A percentile compares a stretch with the other conserved stretches of the same genome.
These are phyloP conservation scores for Zymoseptoria brevis DNA, from an alignment of 2,329 filamentous ascomycete genomes.

Conservation along the genomic window DNA sequence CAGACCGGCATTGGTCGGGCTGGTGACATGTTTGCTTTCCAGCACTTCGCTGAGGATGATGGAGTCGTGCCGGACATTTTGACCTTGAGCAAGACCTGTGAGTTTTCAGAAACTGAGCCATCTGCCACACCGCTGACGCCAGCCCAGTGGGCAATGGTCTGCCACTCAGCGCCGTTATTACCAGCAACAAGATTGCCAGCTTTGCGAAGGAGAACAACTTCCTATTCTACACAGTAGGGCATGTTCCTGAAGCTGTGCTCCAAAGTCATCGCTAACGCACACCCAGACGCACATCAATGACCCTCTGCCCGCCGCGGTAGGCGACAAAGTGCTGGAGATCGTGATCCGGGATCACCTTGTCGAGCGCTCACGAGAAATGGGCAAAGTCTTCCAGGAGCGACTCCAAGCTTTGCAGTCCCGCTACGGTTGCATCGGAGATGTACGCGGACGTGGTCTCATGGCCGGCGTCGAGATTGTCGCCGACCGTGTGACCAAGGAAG, in stretches of 20 bases:
- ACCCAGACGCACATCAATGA: conserved; percentile 27
- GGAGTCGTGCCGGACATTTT: conserved; percentile 45
- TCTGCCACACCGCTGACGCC: conserved; percentile 52
- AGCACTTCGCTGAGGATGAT: conserved; percentile 35
- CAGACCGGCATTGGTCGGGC: conserved; percentile 51
- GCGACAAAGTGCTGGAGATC: conserved; percentile 27
- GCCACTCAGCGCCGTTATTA: conserved; percentile 24
- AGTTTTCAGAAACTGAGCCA: conserved; percentile 36
- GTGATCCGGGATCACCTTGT: conserved; percentile 24
- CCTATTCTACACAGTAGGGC: conserved; percentile 21
- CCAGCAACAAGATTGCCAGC: conserved; percentile 18
- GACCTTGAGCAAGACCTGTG: conserved; percentile 23
- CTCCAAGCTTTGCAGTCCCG: conserved; percentile 17
- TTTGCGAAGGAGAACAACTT: conserved; percentile 19
- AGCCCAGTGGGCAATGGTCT: conserved; percentile 22
- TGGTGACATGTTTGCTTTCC: conserved; percentile 52
- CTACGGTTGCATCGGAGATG: conserved; percentile 28
- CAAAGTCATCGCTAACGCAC: conserved; percentile 15
- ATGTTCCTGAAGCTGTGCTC: conserved; percentile 9
- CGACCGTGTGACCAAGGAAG: conserved; percentile 19
- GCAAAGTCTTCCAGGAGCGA: conserved; percentile 20
- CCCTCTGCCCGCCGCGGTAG: conserved; percentile 25
- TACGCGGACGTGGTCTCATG: conserved; percentile 26
- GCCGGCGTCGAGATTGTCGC: conserved; percentile 26
- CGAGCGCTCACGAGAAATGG: conserved; percentile 8